phyloP scores from a whole-genome alignment of 148 eudicot genomes.

The Camellia sinensis region DNA sequence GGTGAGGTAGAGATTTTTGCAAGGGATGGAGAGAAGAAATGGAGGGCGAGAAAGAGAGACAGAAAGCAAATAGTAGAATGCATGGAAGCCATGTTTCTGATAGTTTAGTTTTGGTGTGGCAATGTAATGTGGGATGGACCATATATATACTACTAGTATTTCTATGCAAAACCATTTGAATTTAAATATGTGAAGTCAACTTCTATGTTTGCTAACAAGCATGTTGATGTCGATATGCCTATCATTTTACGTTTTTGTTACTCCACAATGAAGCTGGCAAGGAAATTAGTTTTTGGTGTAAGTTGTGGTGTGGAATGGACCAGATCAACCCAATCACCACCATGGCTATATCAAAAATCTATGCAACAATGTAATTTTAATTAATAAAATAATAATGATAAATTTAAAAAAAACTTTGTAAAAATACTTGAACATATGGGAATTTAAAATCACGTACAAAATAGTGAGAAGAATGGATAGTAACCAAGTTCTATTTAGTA shows the following conservation, averaged over 20 bases:
- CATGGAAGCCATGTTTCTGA: constrained; percentile 9
- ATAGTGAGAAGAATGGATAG: no score
- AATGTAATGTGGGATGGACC: not conserved
- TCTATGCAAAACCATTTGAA: not conserved
- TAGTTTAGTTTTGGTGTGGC: not conserved
- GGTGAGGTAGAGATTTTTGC: not conserved
- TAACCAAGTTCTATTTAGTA: no score
- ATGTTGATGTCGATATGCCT: not conserved
- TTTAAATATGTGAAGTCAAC: not conserved
- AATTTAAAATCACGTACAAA: no score
- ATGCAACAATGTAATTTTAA: no score
- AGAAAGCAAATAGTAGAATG: not conserved
- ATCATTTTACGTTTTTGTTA: not conserved
- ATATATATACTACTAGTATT: not conserved
- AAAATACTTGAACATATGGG: no score
- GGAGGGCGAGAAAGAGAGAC: constrained; percentile 5
- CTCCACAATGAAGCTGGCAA: not conserved
- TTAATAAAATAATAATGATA: no score
- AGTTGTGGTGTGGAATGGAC: no score
- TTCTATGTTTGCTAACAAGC: not conserved
- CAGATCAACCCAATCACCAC: no score
- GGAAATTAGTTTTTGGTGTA: not conserved
- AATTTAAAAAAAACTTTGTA: no score
- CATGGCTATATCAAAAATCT: no score
- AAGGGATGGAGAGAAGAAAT: not conserved